phyloP scores from a whole-genome alignment of 768 basidiomycete genomes.

The Tylopilus sp. region DNA sequence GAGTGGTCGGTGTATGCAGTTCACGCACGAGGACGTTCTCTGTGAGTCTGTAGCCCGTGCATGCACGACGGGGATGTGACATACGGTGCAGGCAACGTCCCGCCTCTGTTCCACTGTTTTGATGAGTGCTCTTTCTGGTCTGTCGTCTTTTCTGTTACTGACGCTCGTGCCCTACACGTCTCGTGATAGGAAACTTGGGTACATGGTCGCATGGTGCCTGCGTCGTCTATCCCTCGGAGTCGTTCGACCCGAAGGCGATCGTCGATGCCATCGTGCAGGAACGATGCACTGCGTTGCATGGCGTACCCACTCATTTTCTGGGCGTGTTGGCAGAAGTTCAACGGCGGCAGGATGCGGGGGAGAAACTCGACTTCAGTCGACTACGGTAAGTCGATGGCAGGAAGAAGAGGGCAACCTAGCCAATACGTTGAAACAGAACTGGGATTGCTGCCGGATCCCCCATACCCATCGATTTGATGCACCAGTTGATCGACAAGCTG shows the following conservation, averaged over 20 bases:
- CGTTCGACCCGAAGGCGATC: conserved; percentile 60
- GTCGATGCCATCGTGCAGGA: conserved; percentile 70
- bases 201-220: conserved; percentile 72
- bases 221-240: conserved; percentile 70
- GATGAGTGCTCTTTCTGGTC: conserved; percentile 53
- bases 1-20: conserved; percentile 68
- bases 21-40: conserved; percentile 62
- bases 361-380: conserved; percentile 43
- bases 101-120: conserved; percentile 86
- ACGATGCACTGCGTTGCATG: conserved; percentile 74
- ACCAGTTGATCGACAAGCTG: conserved; percentile 58
- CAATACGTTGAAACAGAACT: conserved; percentile 44
- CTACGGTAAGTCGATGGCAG: conserved; percentile 45
- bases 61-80: neutral
- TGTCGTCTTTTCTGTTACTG: conserved; percentile 8
- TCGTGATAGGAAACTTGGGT: conserved; percentile 78
- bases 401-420: neutral
- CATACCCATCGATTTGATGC: conserved; percentile 79
- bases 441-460: conserved; percentile 82
- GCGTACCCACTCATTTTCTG: conserved; percentile 83
- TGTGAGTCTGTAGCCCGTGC: conserved; percentile 42
- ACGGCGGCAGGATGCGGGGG: conserved; percentile 44
- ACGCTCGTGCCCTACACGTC: conserved; percentile 43
- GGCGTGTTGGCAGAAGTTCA: conserved; percentile 69
- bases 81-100: conserved; percentile 61